Base-by-base conservation (phyloP, 805 yeast species). In the Cyberlindnera maritima region DNA sequence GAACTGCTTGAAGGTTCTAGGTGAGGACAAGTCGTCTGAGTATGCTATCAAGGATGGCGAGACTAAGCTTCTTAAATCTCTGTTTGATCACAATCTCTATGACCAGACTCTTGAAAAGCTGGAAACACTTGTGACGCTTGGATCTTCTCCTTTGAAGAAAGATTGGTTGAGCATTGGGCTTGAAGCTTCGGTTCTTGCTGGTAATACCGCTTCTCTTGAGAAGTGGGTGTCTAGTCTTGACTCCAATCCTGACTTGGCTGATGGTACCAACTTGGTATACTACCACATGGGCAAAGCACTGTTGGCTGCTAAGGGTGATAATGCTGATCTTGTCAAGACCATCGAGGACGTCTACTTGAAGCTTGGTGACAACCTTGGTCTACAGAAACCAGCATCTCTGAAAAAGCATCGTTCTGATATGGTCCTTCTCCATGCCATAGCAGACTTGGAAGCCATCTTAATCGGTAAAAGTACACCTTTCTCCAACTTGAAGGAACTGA, bases 81-180 rank as follows among this genome's bases (percentile, higher is more conserved):
- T 90, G 51, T 81, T 80, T 49, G 85, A 85, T 36, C 88, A 87
- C 63, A 91, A 88, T 26, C 72, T 86, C 18, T 85, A 86, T 57
- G 86, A 84, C 25, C 81, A 83, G 48, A 50, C 60, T 0, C 33
- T 62, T 6, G 52, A 50, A 13, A 61, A 55, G 25, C 45, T 61
- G 14, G 58, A 56, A 4, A 15, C 46, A 7, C 37, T 61, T 1
- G 45, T 53, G 0, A 25, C 41, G 11, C 25, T 34, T n/a, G 39
- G 35, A 11, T 32, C 29, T 17, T 34, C 13, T 11, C 21, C n/a
- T 7, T 13, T 59, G 5, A 46, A 50, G 7, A 56, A 53, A 6
- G 85, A 79, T 3, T 83, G 88, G 83, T 66, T 82, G 3, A 67
- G 76, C 48, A 74, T 84, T 38, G 97, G 91, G 0, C 65, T 89